These are phyloP conservation scores for Candida peoriensis DNA, from an alignment of 805 yeast species.

Conservation along the genomic window DNA sequence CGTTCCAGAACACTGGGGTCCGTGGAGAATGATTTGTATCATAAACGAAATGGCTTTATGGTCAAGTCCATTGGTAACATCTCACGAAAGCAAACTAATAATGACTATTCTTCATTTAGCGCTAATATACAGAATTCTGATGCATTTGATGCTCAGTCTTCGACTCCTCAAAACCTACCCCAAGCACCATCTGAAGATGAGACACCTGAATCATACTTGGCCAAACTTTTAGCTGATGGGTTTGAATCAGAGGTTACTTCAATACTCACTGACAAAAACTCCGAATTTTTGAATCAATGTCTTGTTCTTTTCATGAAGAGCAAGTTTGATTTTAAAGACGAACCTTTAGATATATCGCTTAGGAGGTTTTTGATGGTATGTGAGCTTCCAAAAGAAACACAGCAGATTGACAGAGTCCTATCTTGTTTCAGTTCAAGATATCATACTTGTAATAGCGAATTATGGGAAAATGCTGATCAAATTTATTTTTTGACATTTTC, in stretches of 20 bases:
- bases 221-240: constrained; percentile 21
- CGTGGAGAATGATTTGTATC: constrained; percentile 19
- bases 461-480: constrained; percentile 40
- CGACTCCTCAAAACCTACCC: constrained; percentile 6
- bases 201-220: constrained; percentile 24
- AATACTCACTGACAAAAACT: constrained; percentile 25
- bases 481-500: constrained; percentile 62
- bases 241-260: constrained; percentile 28
- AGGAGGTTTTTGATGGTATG: constrained; percentile 53
- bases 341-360: constrained; percentile 63
- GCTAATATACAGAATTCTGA: constrained; percentile 14
- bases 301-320: constrained; percentile 23
- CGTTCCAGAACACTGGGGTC: constrained; percentile 24
- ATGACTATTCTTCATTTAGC: too few species aligned
- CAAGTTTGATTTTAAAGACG: constrained; percentile 43
- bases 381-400: constrained; percentile 66
- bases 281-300: constrained; percentile 24
- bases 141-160: too few species aligned
- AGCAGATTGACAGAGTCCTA: constrained; percentile 68
- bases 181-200: constrained; percentile 27
- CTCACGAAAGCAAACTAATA: too few species aligned
- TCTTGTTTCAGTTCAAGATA: constrained; percentile 52
- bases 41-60: constrained; percentile 32
- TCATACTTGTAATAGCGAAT: constrained; percentile 21
- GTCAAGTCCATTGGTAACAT: constrained; percentile 34